These are phyloP conservation scores for Phycomyces nitens DNA, from an alignment of 192 early-diverging fungal species.

Conservation along the genomic window DNA sequence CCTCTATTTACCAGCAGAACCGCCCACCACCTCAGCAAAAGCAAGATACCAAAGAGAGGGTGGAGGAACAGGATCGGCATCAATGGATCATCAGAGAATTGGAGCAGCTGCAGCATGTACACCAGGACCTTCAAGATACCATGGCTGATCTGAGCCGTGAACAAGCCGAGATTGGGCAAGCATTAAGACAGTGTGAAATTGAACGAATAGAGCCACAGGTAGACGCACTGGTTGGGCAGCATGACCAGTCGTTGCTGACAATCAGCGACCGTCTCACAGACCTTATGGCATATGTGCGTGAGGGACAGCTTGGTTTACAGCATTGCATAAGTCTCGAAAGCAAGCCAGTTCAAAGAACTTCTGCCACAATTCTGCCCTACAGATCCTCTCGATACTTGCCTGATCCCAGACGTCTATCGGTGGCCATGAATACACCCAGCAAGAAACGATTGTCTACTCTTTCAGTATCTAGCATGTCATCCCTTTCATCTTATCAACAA, in stretches of 20 bases:
- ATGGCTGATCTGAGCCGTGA: constrained; percentile 48
- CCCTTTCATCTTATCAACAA: constrained; percentile 32
- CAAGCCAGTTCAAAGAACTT: background rate
- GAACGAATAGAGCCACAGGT: constrained; percentile 36
- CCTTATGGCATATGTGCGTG: constrained; percentile 25
- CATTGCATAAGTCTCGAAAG: background rate
- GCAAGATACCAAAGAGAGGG: constrained; percentile 6
- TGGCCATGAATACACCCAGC: constrained; percentile 11
- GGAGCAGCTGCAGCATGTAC: constrained; percentile 41
- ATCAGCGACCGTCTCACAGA: constrained; percentile 38
- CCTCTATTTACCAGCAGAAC: constrained; percentile 14
- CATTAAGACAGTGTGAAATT: constrained; percentile 31
- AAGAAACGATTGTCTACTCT: constrained; percentile 23
- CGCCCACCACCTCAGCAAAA: constrained; percentile 17
- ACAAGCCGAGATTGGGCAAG: constrained; percentile 40
- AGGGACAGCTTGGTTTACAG: constrained; percentile 19
- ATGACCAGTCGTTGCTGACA: constrained; percentile 38
- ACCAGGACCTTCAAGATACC: constrained; percentile 37
- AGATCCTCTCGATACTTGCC: background rate
- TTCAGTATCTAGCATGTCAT: constrained; percentile 27
- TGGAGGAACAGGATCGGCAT: constrained; percentile 38
- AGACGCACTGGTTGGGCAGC: constrained; percentile 22
- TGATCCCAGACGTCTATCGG: constrained; percentile 1
- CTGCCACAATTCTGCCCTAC: background rate
- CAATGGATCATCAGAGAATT: constrained; percentile 46